Percentiles rank a stretch among this genome's conserved stretches.
phyloP scores from a whole-genome alignment of 2,329 filamentous ascomycete species.

The Hypoxylon sp. region DNA sequence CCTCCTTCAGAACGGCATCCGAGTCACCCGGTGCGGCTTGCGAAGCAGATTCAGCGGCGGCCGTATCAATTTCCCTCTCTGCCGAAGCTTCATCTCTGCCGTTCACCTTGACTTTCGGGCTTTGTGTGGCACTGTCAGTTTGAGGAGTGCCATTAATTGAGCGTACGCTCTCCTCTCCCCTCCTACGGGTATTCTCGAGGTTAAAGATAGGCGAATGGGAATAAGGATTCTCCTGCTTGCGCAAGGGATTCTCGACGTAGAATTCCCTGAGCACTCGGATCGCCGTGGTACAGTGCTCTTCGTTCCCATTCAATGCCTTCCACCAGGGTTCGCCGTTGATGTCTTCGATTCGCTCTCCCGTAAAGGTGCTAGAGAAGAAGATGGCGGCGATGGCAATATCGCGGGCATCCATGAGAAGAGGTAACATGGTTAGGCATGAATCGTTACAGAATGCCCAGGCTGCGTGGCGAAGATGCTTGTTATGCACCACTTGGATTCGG shows the following conservation, averaged over 20 bases:
- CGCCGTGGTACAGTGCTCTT: slow-evolving; percentile 74
- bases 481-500: slow-evolving; percentile 76
- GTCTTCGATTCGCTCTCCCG: slow-evolving; percentile 78
- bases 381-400: slow-evolving; percentile 87
- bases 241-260: slow-evolving; percentile 70
- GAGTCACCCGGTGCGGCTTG: slow-evolving; percentile 47
- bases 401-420: slow-evolving; percentile 79
- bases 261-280: slow-evolving; percentile 79
- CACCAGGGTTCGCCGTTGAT: slow-evolving; percentile 85
- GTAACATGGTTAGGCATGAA: slow-evolving; percentile 82
- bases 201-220: slow-evolving; percentile 63
- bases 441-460: slow-evolving; percentile 97
- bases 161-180: slow-evolving; percentile 54
- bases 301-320: slow-evolving; percentile 76
- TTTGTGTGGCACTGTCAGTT: slow-evolving; percentile 59
- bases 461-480: slow-evolving; percentile 82
- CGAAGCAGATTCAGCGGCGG: slow-evolving; percentile 48
- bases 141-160: slow-evolving; percentile 57
- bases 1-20: slow-evolving; percentile 45
- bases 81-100: slow-evolving; percentile 50
- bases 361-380: slow-evolving; percentile 84
- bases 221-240: slow-evolving; percentile 63
- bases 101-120: slow-evolving; percentile 54
- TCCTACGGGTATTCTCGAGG: slow-evolving; percentile 64
- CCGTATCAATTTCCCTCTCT: slow-evolving; percentile 41